Conservation (phyloP, 1,139 yeast species). For the Suhomyces wounanorum region DNA sequence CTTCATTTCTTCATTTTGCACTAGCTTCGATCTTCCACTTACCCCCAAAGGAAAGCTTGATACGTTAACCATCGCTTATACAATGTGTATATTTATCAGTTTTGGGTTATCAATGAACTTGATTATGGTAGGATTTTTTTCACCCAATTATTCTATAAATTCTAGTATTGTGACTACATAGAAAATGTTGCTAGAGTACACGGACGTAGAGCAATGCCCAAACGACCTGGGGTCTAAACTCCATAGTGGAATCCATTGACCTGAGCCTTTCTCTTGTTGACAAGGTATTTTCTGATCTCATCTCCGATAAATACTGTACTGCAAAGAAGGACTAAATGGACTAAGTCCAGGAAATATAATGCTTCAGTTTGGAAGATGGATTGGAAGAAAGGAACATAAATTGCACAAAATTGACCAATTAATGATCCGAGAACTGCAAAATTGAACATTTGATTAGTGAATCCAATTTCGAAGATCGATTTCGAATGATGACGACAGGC, state of each 20-base stretch:
- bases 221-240: conserved; percentile 10
- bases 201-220: conserved; percentile 1
- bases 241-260: conserved; percentile 13
- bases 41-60: no score
- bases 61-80: no score
- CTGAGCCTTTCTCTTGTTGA: conserved; percentile 15
- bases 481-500: conserved; percentile 87
- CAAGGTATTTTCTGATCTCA: conserved; percentile 65
- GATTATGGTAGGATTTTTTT: background rate
- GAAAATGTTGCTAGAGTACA: conserved; percentile 4
- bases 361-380: conserved; percentile 93
- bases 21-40: no score
- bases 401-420: conserved; percentile 90
- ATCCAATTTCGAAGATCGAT: conserved; percentile 77
- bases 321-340: conserved; percentile 61
- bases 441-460: conserved; percentile 86
- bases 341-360: conserved; percentile 63
- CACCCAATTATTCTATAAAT: conserved; percentile 2
- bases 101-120: background rate
- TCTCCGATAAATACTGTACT: conserved; percentile 85
- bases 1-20: no score
- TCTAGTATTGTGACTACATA: conserved; percentile 3
- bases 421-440: conserved; percentile 88
- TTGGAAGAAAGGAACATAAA: conserved; percentile 91
- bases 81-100: background rate